Conservation (phyloP, 2,329 filamentous ascomycete genomes). For the Byssothecium circinans region DNA sequence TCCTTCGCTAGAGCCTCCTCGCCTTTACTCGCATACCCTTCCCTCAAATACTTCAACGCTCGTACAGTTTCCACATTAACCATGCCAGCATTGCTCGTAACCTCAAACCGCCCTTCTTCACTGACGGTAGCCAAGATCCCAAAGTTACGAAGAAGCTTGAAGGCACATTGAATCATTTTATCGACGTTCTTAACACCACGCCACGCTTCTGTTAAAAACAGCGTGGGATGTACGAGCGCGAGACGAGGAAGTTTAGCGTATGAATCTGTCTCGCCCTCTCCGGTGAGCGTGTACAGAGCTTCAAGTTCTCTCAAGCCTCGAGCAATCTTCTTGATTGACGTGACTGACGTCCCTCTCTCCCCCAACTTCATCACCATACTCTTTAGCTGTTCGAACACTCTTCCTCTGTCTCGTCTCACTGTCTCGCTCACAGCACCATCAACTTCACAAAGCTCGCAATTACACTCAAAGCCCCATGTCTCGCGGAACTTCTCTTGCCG, state of each 20-base stretch:
- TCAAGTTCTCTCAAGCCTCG: constrained; percentile 18
- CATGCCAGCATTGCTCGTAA: constrained; percentile 17
- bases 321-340: constrained; percentile 26
- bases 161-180: constrained; percentile 22
- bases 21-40: constrained; percentile 17
- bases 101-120: constrained; percentile 9
- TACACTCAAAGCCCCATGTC: constrained; percentile 26
- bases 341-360: constrained; percentile 16
- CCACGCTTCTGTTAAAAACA: constrained; percentile 27
- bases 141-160: constrained; percentile 24
- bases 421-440: constrained; percentile 11
- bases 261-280: constrained; percentile 7
- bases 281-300: constrained; percentile 12
- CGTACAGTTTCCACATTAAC: constrained; percentile 26
- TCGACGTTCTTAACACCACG: constrained; percentile 20
- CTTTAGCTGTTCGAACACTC: constrained; percentile 24
- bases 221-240: constrained; percentile 26
- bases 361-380: constrained; percentile 19
- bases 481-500: constrained; percentile 19
- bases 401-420: constrained; percentile 10
- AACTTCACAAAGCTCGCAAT: constrained; percentile 19
- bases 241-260: constrained; percentile 21
- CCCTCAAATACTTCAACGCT: constrained; percentile 23
- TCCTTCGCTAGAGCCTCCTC: constrained; percentile 11
- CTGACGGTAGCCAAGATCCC: constrained; percentile 15